Conservation (phyloP, 345 rosid genomes). For the Murraya koenigii region DNA sequence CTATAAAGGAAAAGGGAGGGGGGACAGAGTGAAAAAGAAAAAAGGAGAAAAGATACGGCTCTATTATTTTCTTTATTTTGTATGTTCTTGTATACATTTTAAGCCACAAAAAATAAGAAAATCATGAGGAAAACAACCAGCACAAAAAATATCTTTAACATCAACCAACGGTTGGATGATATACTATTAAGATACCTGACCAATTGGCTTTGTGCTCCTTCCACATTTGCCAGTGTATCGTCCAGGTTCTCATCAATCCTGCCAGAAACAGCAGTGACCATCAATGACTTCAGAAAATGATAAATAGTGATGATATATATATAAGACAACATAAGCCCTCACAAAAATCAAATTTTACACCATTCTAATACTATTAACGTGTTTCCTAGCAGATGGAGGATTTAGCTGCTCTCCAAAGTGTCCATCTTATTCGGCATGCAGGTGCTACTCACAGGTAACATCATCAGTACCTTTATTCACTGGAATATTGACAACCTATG, state of each 20-base stretch:
- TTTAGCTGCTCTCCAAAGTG: not conserved
- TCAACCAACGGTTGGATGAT: constrained; percentile 79
- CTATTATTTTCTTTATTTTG: not conserved
- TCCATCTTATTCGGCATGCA: not conserved
- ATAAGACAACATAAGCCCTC: not conserved
- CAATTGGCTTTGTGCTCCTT: constrained; percentile 61
- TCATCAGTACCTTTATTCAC: not conserved
- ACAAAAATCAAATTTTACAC: not conserved
- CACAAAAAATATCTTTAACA: constrained; percentile 79
- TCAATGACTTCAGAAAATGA: not conserved
- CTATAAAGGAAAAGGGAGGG: not conserved
- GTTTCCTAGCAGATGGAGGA: not conserved
- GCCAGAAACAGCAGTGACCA: constrained; percentile 6
- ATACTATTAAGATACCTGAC: constrained; percentile 71
- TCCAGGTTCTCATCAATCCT: constrained; percentile 89
- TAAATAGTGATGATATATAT: not conserved
- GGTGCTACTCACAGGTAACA: not conserved
- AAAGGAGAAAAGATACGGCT: not conserved
- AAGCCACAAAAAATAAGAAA: constrained; percentile 80
- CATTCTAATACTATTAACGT: not conserved
- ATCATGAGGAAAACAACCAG: constrained; percentile 72
- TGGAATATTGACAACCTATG: not conserved
- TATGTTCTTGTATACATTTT: constrained; percentile 15
- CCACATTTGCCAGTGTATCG: constrained; percentile 63
- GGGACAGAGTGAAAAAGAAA: not conserved